phyloP scores from a whole-genome alignment of 768 basidiomycete species.

The Pisolithus albus region DNA sequence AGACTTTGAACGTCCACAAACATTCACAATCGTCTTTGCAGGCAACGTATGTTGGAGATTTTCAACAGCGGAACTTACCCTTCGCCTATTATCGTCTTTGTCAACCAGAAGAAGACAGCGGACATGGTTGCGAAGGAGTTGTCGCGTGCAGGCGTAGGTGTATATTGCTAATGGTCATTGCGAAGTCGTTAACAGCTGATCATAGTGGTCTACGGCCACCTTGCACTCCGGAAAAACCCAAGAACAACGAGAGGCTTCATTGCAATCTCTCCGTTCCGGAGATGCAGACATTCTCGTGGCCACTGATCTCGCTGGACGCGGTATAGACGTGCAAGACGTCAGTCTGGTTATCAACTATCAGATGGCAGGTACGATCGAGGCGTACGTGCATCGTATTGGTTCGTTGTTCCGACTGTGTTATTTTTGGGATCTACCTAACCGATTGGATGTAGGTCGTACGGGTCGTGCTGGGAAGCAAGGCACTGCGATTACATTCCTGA shows the following conservation, averaged over 20 bases:
- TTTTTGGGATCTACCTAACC: conserved; percentile 1
- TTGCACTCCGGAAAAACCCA: conserved; percentile 97
- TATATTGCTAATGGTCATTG: background rate
- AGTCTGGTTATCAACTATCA: conserved; percentile 95
- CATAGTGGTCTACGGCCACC: conserved; percentile 82
- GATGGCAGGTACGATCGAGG: conserved; percentile 95
- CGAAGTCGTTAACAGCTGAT: conserved; percentile 4
- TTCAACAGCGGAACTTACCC: conserved; percentile 78
- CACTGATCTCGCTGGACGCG: conserved; percentile 95
- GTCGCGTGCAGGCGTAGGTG: conserved; percentile 75
- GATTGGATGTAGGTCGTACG: conserved; percentile 68
- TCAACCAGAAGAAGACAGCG: conserved; percentile 99
- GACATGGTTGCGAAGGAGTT: conserved; percentile 97
- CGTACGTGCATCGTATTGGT: conserved; percentile 98
- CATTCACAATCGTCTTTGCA: conserved; percentile 25
- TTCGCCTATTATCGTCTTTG: conserved; percentile 96
- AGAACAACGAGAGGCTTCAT: conserved; percentile 89
- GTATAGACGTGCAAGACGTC: conserved; percentile 98
- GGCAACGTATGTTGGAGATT: conserved; percentile 82
- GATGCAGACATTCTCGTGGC: conserved; percentile 88
- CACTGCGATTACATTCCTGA: conserved; percentile 89
- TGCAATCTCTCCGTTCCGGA: conserved; percentile 81
- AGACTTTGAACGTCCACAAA: background rate
- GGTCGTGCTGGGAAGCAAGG: conserved; percentile 97
- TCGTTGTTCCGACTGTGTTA: conserved; percentile 30